Conservation (phyloP, 2,329 filamentous ascomycete species). For the Cladophialophora immunda region DNA sequence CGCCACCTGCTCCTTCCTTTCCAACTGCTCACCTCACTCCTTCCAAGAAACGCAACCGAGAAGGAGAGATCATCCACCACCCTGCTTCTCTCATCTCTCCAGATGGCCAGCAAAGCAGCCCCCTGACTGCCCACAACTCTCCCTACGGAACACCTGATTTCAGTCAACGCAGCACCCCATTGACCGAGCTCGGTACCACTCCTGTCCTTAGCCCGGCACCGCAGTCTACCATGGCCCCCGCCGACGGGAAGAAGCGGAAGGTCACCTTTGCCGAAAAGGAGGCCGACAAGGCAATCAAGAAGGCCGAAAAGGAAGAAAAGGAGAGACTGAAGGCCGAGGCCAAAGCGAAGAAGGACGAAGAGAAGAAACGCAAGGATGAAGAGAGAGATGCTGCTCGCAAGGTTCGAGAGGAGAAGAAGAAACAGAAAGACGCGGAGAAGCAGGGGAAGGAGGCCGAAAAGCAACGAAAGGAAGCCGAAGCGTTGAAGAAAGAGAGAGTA, state of each 20-base stretch:
- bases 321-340: conserved; percentile 45
- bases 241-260: conserved; percentile 43
- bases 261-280: conserved; percentile 40
- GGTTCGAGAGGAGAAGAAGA: conserved; percentile 41
- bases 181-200: conserved; percentile 36
- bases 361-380: conserved; percentile 54
- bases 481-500: conserved; percentile 57
- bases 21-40: conserved; percentile 28
- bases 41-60: conserved; percentile 35
- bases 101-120: conserved; percentile 23
- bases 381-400: conserved; percentile 46
- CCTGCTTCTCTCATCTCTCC: conserved; percentile 13
- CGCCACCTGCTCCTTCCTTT: conserved; percentile 23
- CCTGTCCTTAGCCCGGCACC: conserved; percentile 27
- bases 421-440: conserved; percentile 50
- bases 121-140: conserved; percentile 15
- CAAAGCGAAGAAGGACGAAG: conserved; percentile 50
- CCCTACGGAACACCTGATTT: conserved; percentile 25
- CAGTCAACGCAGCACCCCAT: conserved; percentile 28
- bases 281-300: conserved; percentile 44
- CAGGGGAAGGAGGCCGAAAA: conserved; percentile 50
- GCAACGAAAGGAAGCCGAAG: conserved; percentile 46
- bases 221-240: conserved; percentile 19
- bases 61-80: conserved; percentile 27
- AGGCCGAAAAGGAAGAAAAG: conserved; percentile 39